Percentiles rank a stretch among this genome's conserved stretches.
phyloP scores from a whole-genome alignment of 306 rosid species.

The Crotalaria pallida region DNA sequence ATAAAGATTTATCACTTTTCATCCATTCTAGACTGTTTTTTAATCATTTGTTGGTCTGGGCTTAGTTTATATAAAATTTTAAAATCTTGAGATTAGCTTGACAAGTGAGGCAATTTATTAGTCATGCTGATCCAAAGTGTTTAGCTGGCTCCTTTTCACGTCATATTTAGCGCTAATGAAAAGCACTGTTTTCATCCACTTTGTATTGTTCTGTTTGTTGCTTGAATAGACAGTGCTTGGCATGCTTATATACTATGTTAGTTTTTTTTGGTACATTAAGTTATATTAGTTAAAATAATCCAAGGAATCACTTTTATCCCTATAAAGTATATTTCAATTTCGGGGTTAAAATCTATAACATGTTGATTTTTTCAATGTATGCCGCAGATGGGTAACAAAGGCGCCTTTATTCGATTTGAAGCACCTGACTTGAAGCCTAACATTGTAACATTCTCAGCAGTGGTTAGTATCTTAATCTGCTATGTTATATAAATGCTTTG shows the following conservation, averaged over 20 bases:
- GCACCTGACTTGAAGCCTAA: conserved; percentile 89
- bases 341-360: not conserved
- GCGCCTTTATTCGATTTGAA: conserved; percentile 93
- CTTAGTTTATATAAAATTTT: not conserved
- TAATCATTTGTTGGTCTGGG: not conserved
- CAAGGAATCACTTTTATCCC: not conserved
- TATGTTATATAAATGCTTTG: not conserved
- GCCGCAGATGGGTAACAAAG: conserved; percentile 98
- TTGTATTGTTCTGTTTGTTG: not conserved
- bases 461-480: conserved; percentile 53
- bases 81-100: not conserved
- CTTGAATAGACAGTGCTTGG: not conserved
- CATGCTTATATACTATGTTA: not conserved
- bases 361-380: not conserved
- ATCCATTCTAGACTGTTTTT: not conserved
- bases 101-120: not conserved
- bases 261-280: too few species aligned
- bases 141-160: conserved; percentile 1
- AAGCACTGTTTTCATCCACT: not conserved
- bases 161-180: not conserved
- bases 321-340: not conserved
- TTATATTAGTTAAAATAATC: not conserved
- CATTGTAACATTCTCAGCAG: conserved; percentile 81
- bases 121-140: not conserved
- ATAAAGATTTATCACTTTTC: not conserved